phyloP scores from a whole-genome alignment of 345 rosid species.

The Linum lewisii region DNA sequence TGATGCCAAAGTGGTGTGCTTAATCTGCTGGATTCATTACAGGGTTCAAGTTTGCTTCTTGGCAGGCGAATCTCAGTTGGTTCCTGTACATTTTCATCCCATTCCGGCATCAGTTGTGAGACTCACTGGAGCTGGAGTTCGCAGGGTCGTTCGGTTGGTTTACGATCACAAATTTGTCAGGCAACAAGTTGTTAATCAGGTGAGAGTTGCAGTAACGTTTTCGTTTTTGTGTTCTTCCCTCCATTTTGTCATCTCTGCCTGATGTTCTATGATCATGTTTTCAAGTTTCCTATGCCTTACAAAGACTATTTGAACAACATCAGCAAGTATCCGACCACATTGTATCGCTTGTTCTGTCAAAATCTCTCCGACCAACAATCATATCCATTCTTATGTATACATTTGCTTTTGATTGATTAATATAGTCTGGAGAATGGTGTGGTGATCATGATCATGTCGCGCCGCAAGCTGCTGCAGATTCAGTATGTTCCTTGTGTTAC shows the following conservation, averaged over 20 bases:
- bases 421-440: conserved; percentile 62
- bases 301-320: conserved; percentile 50
- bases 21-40: no score
- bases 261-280: conserved; percentile 2
- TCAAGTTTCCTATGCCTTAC: conserved; percentile 43
- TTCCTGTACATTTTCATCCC: no score
- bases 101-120: no score
- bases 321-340: conserved; percentile 27
- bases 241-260: neutral
- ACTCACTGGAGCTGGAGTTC: no score
- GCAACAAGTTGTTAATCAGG: conserved; percentile 64
- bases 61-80: no score
- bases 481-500: conserved; percentile 20
- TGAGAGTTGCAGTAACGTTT: conserved; percentile 16
- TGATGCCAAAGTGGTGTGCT: no score
- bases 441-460: conserved; percentile 69
- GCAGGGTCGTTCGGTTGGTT: no score
- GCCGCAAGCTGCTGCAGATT: conserved; percentile 67
- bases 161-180: conserved; percentile 66
- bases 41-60: no score
- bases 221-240: neutral
- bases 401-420: neutral
- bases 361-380: neutral
- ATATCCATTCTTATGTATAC: neutral
- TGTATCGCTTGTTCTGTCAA: neutral